Evolutionary conservation across 2,329 filamentous ascomycete genomes (phyloP).

Genomic region (Xylaria hypoxylon): DNA sequence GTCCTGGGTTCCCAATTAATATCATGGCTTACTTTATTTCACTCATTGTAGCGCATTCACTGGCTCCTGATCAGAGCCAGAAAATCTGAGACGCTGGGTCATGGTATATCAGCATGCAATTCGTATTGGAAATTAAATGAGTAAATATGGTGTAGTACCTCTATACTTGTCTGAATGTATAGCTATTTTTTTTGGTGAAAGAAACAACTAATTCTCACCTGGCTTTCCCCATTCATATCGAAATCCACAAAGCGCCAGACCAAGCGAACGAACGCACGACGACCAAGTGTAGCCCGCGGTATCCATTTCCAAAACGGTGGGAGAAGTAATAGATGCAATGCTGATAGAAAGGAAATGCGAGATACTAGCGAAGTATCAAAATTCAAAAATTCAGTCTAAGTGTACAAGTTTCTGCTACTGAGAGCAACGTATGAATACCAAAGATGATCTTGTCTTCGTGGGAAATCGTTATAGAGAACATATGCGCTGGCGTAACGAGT

Average conservation of each 20-base stretch:
- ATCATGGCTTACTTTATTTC: neutral
- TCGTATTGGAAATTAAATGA: neutral
- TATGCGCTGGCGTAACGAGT: slow-evolving; percentile 21
- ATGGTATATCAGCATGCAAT: slow-evolving; percentile 9
- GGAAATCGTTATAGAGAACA: slow-evolving; percentile 27
- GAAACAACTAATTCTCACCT: slow-evolving; percentile 19
- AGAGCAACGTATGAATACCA: slow-evolving; percentile 20
- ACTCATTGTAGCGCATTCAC: neutral
- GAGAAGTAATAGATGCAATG: slow-evolving; percentile 15
- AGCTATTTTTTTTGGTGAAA: slow-evolving; percentile 7
- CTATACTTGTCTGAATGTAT: slow-evolving; percentile 1
- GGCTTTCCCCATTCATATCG: slow-evolving; percentile 9
- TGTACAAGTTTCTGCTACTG: slow-evolving; percentile 31
- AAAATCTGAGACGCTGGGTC: neutral
- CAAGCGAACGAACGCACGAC: slow-evolving; percentile 28
- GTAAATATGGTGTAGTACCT: neutral
- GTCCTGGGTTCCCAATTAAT: neutral
- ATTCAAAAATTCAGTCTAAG: slow-evolving; percentile 32
- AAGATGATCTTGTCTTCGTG: slow-evolving; percentile 35
- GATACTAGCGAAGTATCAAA: slow-evolving; percentile 16
- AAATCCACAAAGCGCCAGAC: slow-evolving; percentile 17
- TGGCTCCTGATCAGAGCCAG: slow-evolving; percentile 1
- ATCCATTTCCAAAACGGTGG: slow-evolving; percentile 10
- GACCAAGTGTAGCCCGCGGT: slow-evolving; percentile 17
- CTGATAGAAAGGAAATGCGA: slow-evolving; percentile 10